A percentile compares a stretch with the other conserved stretches of the same genome.
These are phyloP conservation scores for Candida maltosa DNA, from an alignment of 805 yeast genomes.

Conservation along the genomic window DNA sequence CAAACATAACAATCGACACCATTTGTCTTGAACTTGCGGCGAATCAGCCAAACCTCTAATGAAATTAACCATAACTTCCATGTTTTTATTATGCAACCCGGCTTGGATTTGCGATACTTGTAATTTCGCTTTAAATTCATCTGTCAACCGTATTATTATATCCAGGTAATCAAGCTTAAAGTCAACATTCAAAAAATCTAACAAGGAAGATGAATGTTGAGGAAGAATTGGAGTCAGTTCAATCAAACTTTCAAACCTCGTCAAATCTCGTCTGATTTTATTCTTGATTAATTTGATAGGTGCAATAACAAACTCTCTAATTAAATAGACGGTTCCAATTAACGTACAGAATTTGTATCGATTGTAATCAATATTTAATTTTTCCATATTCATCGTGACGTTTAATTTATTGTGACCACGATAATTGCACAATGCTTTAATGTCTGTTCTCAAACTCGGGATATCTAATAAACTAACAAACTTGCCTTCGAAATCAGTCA, in stretches of 20 bases:
- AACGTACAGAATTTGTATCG: slow-evolving; percentile 27
- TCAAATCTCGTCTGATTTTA: slow-evolving; percentile 21
- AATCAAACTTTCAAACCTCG: slow-evolving; percentile 6
- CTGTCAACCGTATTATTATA: slow-evolving; percentile 39
- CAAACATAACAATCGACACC: slow-evolving; percentile 48
- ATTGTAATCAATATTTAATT: slow-evolving; percentile 20
- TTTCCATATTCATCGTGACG: slow-evolving; percentile 12
- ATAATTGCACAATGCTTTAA: slow-evolving; percentile 4
- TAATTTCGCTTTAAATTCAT: slow-evolving; percentile 45
- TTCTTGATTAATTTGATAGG: slow-evolving; percentile 24
- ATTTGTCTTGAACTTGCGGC: slow-evolving; percentile 41
- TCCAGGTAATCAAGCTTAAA: slow-evolving; percentile 17
- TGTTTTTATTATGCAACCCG: slow-evolving; percentile 2
- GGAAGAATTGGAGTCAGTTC: background rate
- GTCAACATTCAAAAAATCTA: slow-evolving; percentile 4
- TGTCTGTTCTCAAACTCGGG: slow-evolving; percentile 3
- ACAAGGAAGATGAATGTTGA: background rate
- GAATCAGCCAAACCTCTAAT: slow-evolving; percentile 50
- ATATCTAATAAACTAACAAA: slow-evolving; percentile 3
- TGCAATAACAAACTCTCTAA: slow-evolving; percentile 24
- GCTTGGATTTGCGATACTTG: slow-evolving; percentile 27
- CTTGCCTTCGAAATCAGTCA: slow-evolving; percentile 12
- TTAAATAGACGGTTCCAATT: slow-evolving; percentile 30
- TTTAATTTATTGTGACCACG: slow-evolving; percentile 9
- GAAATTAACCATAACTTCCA: slow-evolving; percentile 17